A percentile compares a stretch with the other conserved stretches of the same genome.
Conservation (phyloP, 2,329 filamentous ascomycete species). For the Nigrospora oryzae region DNA sequence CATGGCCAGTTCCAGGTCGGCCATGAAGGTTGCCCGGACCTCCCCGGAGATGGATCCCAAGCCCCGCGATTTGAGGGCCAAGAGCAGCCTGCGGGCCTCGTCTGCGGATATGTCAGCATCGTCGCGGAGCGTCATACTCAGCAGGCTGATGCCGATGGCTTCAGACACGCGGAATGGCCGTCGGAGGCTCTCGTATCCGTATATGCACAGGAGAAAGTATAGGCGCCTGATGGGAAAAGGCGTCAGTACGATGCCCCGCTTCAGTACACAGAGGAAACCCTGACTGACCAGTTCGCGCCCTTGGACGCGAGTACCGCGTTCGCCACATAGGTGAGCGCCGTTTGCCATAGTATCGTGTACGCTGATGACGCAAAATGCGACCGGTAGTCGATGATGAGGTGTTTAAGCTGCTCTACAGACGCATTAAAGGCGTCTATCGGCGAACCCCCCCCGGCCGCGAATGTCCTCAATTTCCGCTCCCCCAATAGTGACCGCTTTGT, state of each 20-base stretch:
- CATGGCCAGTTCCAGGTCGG: constrained; percentile 25
- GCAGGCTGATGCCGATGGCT: constrained; percentile 21
- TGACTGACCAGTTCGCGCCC: constrained; percentile 18
- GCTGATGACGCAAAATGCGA: constrained; percentile 20
- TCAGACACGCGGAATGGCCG: constrained; percentile 26
- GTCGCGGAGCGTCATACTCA: constrained; percentile 24
- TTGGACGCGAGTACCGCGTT: constrained; percentile 23
- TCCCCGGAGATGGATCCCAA: constrained; percentile 9
- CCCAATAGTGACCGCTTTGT: constrained; percentile 2
- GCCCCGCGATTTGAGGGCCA: constrained; percentile 16
- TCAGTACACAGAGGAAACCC: too few relatives aligned
- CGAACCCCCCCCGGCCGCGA: constrained; percentile 17
- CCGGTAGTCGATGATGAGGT: constrained; percentile 26
- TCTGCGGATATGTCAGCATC: constrained; percentile 19
- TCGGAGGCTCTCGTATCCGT: constrained; percentile 26
- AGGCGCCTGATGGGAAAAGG: too few relatives aligned
- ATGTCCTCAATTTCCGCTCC: constrained; percentile 15
- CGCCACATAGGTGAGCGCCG: constrained; percentile 26
- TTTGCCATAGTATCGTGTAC: constrained; percentile 31
- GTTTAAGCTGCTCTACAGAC: constrained; percentile 28
- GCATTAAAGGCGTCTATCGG: constrained; percentile 21
- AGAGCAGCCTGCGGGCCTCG: constrained; percentile 20
- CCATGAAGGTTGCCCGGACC: constrained; percentile 26
- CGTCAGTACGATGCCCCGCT: too few relatives aligned
- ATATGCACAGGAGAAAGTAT: constrained; percentile 28